Evolutionary conservation across 164 flowering plant species (phyloP), one percentile per base, ranked within the genome.

Genomic region (Stephania cephalantha): DNA sequence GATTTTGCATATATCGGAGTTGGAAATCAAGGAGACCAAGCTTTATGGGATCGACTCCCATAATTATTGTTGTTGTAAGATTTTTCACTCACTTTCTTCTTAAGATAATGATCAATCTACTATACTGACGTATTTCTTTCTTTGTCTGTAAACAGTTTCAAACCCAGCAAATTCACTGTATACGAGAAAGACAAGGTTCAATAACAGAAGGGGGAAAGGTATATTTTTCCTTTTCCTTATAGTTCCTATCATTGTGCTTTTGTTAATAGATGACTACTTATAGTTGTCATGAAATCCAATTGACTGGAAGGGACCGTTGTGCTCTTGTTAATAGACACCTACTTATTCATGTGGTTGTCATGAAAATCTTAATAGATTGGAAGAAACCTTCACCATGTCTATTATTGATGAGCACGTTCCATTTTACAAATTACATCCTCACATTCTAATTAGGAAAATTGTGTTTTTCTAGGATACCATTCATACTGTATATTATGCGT

Each of bases 191-290:
- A 77, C 76, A 85, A 42, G 97, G 99, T 53, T 25, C 83, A 35
- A 82, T 96, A 64, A 88, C 82, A 63, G 98, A 96, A 81, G 99
- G 99, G 7, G 93, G 99, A 70, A 78, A 87, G 95, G 99, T 94
- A 82, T 50, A 4, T 10, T 10, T 48, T 8, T 48, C 53, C 4
- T 50, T 15, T 50, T 50, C 55, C 15, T 50, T 50, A 7, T 63
- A 63, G 8, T 63, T 63, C 66, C 6, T 35, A 35, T 35, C 42
- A 35, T 35, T 35, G 42, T 35, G 42, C 42, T 35, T 35, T 0
- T 35, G 42, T 35, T 35, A 35, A 35, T 35, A 35, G 2, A 35
- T 4, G 42, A 2, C 42, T 35, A 35, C 42, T 35, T 35, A 35
- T 35, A 35, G 42, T 35, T 35, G 42, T 35, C 42, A 35, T 35